Evolutionary conservation across 2,329 filamentous ascomycete species (phyloP), one percentile per base, ranked within the genome.

Genomic region (Diaporthe amygdali): DNA sequence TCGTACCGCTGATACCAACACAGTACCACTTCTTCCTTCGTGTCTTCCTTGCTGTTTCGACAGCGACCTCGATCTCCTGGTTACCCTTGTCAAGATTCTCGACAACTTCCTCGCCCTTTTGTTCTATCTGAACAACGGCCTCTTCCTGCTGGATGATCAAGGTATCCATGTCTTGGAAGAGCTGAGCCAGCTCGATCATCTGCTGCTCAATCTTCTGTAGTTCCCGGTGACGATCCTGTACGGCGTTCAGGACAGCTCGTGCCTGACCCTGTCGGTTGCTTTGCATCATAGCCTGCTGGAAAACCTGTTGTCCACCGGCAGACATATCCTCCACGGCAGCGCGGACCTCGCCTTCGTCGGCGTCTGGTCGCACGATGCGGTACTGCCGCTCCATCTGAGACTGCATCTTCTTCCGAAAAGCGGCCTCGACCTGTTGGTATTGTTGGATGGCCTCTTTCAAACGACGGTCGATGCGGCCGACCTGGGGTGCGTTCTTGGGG

Each of bases 1-100:
- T 82, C 88, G 76, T 85, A 90, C 88, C 84, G 76, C 87, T 84
- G 78, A 98, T 94, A 77, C 92, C 91, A 76, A 97, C 84, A 86
- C 95, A 97, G 81, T 93, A 95, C 95, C 95, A 98, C 93, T 98
- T 98, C 94, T 97, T 97, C 85, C 91, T 94, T 76, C 94, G 89
- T 64, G 93, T 94, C 76, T 90, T 89, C 80, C 92, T 88, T 10
- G 96, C 96, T 76, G 94, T 97, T 73, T 88, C 87, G 74, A 97
- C 93, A 15, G 95, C 95, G n/a, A 89, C 89, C 47, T 88, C 91
- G 72, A 98, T 93, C 81, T 98, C 91, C 74, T 90, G 88, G 79
- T 96, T 98, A 74, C 92, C 96, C 81, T 96, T 93, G 78, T 92
- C 90, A 59, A 98, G 89, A 81, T 98, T 94, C 71, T 93, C 91